Evolutionary conservation across 495 filamentous ascomycete species (phyloP), one percentile per base, ranked within the genome.

Genomic region (Barbatosphaeria neglecta): DNA sequence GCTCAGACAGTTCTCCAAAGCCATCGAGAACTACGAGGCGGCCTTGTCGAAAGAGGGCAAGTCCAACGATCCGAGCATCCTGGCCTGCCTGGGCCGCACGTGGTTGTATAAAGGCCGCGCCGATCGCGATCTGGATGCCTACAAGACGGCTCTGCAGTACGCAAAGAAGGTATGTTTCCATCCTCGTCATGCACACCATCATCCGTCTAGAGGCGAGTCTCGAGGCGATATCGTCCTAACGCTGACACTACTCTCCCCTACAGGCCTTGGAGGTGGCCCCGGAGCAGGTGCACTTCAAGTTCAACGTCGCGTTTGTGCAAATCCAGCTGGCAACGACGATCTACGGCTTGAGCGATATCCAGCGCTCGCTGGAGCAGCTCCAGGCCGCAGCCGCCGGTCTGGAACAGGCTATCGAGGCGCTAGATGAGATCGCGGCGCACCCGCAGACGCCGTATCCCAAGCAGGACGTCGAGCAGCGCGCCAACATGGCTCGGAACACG

Each of bases 271-370:
- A 78, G 37, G 71, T 86, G 35, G 79, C 84, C 0, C 86, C 88
- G 1, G 85, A 90, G 17, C 86, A 93, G 54, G 70, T 87, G 7
- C 86, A 95, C 65, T 84, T 92, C 57, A 83, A 90, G 59, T 98
- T 98, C 76, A 98, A 98, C 60, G 86, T 98, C 15, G 92, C 92
- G 19, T 98, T 95, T 51, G 87, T 96, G 16, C 90, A 97, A 58
- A 88, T 94, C 50, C 88, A 95, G 60, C 78, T 96, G 43, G 90
- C 90, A 27, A 80, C 82, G 22, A 72, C 84, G 31, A 76, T 95
- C n/a, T 78, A 87, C 67, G 71, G 66, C 41, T 73, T 95, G 17
- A 69, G 73, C 22, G 83, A 94, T 49, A 73, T 73, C 0, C 84
- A 93, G 50, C 78, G 87, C 38, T 87, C 81, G 0, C 70, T 92